Base-by-base conservation (phyloP, 2,329 filamentous ascomycete species). In the Hirsutella rhossiliensis region DNA sequence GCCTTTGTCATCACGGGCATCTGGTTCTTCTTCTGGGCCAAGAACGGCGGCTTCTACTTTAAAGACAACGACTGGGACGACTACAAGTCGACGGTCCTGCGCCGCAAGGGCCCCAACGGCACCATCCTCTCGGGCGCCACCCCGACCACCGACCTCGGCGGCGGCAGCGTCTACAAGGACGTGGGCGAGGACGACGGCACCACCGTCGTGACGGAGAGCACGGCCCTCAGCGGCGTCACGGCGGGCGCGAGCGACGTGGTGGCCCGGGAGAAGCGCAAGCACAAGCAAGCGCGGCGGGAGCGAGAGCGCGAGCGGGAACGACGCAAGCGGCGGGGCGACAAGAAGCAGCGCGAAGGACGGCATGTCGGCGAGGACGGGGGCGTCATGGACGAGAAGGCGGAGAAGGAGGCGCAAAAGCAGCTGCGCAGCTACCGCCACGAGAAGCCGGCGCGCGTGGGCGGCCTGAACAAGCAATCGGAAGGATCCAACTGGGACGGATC, bases 1-100 rank as follows among this genome's bases (percentile, higher is more conserved):
- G 78, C 68, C 29, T 84, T 97, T 58, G 84, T 92, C 20, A 47
- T 85, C 4, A 76, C 72, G 0, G 77, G 74, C 20, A 87, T 97
- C 58, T 98, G 92, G 89, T 96, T 98, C 75, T 97, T 98, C 75
- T 94, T 94, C 74, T 94, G 87, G 84, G 90, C 90, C 45, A 90
- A 85, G 66, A 95, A 97, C 55, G 92, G 92, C 48, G 92, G 92
- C 13, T 96, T 97, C 68, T 70, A 84, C 50, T 97, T 88, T 73
- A 75, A 76, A 40, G 69, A 94, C 50, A 73, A 78, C 31, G 92
- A 98, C 64, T 98, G 92, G 90, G 90, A 97, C 6, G 92, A 98
- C 58, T 98, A 98, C 77, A 97, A 97, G 62, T 83, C 84, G 1
- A 96, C 90, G 0, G 92, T 98, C 2, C 66, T 98, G 39, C 78